Evolutionary conservation across 2,329 filamentous ascomycete genomes (phyloP).

Genomic region (Xylariomycetidae sp.): DNA sequence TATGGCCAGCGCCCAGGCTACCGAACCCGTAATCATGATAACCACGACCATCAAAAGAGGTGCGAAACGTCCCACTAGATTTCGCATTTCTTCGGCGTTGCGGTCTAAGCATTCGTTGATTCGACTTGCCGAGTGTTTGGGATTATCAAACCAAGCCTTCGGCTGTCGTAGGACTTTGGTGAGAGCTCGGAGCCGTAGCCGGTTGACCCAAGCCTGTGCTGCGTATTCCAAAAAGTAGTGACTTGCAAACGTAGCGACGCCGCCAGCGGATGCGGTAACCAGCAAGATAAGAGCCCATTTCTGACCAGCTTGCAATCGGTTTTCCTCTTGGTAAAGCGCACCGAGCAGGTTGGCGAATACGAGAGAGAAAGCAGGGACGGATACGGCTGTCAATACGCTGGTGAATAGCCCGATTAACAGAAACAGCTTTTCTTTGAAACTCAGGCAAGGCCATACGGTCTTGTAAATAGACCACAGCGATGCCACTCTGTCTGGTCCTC

Average conservation of each 20-base stretch:
- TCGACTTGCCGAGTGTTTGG: conserved; percentile 55
- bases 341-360: conserved; percentile 66
- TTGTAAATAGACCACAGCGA: conserved; percentile 51
- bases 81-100: conserved; percentile 82
- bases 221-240: conserved; percentile 67
- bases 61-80: conserved; percentile 71
- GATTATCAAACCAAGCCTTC: conserved; percentile 68
- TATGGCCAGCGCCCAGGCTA: conserved; percentile 67
- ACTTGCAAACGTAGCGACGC: conserved; percentile 55
- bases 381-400: conserved; percentile 57
- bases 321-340: conserved; percentile 57
- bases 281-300: conserved; percentile 68
- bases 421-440: conserved; percentile 40
- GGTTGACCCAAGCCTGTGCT: conserved; percentile 72
- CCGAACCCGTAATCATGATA: conserved; percentile 61
- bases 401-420: conserved; percentile 56
- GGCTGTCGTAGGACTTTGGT: conserved; percentile 68
- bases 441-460: conserved; percentile 66
- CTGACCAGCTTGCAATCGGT: conserved; percentile 42
- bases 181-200: conserved; percentile 62
- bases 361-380: conserved; percentile 70
- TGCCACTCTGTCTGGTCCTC: conserved; percentile 1
- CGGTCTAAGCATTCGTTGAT: conserved; percentile 71
- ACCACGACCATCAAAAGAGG: conserved; percentile 61
- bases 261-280: conserved; percentile 61